Evolutionary conservation across 495 filamentous ascomycete species (phyloP), one percentile per base, ranked within the genome.

Genomic region (Trichodelitschia bisporula): DNA sequence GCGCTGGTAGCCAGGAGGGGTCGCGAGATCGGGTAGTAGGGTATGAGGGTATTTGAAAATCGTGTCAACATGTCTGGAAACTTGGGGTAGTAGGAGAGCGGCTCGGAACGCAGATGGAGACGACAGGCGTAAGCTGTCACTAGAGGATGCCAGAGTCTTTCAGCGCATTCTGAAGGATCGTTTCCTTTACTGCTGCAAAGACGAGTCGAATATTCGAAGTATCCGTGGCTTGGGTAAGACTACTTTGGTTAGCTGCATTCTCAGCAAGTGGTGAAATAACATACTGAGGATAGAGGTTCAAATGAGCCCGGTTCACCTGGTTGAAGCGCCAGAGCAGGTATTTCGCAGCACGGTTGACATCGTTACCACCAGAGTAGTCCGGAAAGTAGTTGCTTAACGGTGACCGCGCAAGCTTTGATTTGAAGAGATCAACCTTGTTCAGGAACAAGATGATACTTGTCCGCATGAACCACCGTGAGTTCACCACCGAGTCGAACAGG

Each of bases 371-470:
- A 10, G 80, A 86, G 46, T 97, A 97, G 50, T 97, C 86, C 0
- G 86, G 86, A 47, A 97, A 97, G 49, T 92, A 95, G 45, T 77
- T 89, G 37, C 69, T 72, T 29, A 97, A 53, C 0, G 89, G 80
- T 25, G 78, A 89, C 37, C 80, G 66, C 21, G 71, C 73, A 26
- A 97, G 69, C 48, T 95, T 97, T 43, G 74, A 66, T 44, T 82
- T 80, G 66, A 97, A 97, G 35, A 93, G 65, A 60, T 93, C 89
- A 32, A 97, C 89, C 52, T 97, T 97, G 57, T 93, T 93, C 30
- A 97, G 59, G 58, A 95, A 95, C 16, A 97, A 62, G 47, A 95
- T 93, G 48, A 97, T 97, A 51, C 80, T 92, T 15, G 86, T 93
- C 36, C 86, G 64, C 72, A 93, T 83, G 52, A 97, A 97, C 89